Evolutionary conservation across 2,329 filamentous ascomycete species (phyloP).

Genomic region (Alternaria arborescens): DNA sequence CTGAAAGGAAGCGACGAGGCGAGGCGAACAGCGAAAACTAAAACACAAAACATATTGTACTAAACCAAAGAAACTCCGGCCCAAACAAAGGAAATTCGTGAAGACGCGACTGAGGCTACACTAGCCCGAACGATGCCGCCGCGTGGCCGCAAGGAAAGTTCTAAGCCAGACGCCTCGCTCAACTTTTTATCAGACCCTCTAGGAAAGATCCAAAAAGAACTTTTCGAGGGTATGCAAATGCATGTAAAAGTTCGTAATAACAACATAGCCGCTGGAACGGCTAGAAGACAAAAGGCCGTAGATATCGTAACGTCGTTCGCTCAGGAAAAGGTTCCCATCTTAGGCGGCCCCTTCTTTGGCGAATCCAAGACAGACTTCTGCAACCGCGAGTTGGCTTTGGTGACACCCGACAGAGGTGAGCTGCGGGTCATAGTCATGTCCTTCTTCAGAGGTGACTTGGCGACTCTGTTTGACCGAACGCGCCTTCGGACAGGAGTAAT

Average conservation of each 20-base stretch:
- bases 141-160: slow-evolving; percentile 17
- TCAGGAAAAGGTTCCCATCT: slow-evolving; percentile 39
- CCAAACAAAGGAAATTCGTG: slow-evolving; percentile 16
- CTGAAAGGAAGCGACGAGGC: slow-evolving; percentile 19
- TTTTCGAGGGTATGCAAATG: slow-evolving; percentile 39
- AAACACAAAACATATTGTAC: slow-evolving; percentile 8
- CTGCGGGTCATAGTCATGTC: slow-evolving; percentile 27
- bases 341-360: slow-evolving; percentile 36
- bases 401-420: slow-evolving; percentile 42
- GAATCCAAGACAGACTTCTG: slow-evolving; percentile 40
- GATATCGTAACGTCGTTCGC: slow-evolving; percentile 47
- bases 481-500: slow-evolving; percentile 52
- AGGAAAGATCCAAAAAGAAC: slow-evolving; percentile 30
- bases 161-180: slow-evolving; percentile 13
- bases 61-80: slow-evolving; percentile 13
- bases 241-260: slow-evolving; percentile 39
- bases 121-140: slow-evolving; percentile 11
- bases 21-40: slow-evolving; percentile 17
- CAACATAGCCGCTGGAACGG: slow-evolving; percentile 32
- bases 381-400: slow-evolving; percentile 37
- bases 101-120: slow-evolving; percentile 9
- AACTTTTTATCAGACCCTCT: slow-evolving; percentile 35
- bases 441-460: slow-evolving; percentile 33
- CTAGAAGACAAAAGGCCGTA: slow-evolving; percentile 41
- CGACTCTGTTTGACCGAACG: slow-evolving; percentile 38